Evolutionary conservation across 768 basidiomycete species (phyloP), one percentile per base, ranked within the genome.

Genomic region (Hygrocybe punicea): DNA sequence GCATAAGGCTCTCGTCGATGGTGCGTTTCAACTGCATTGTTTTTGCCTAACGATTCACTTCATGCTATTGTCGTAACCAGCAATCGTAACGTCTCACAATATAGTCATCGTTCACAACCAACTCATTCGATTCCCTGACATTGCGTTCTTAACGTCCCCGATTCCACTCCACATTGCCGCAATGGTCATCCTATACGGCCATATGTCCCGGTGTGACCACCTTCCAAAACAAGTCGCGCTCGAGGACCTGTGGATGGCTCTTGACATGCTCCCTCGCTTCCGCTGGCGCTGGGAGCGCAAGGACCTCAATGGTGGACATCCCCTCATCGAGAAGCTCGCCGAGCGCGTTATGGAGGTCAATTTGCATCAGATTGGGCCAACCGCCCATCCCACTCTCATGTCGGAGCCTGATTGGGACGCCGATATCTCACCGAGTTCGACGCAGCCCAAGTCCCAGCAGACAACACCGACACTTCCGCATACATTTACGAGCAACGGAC

Each of bases 201-300:
- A 88, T 64, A 91, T 91, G 81, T 89, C 87, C 6, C 82, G 83
- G 52, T 88, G 87, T 58, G 83, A 89, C 24, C 81, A 79, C 40
- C 78, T 91, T 24, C 71, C 86, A 2, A 79, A 77, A 39, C 76
- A 84, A 55, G 81, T 83, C 37, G 89, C 87, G 37, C 74, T 89
- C 25, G 87, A 92, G 70, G 91, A 93, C 64, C 81, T 93, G 36
- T 89, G 87, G 84, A 82, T 90, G 69, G 91, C 91, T 25, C 83
- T 93, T 19, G 87, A 92, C 69, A 89, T 92, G 84, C 82, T 93
- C 10, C 91, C 91, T 2, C 85, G 86, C 33, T 89, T 93, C 81
- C 85, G 91, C 51, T 93, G 91, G 91, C 84, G 91, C 60, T 93
- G 91, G 91, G 89, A 91, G 65, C 83, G 91, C 52, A 91, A 87